These are phyloP conservation scores for Achaetomium macrosporum DNA, from an alignment of 2,329 filamentous ascomycete genomes.

Conservation along the genomic window DNA sequence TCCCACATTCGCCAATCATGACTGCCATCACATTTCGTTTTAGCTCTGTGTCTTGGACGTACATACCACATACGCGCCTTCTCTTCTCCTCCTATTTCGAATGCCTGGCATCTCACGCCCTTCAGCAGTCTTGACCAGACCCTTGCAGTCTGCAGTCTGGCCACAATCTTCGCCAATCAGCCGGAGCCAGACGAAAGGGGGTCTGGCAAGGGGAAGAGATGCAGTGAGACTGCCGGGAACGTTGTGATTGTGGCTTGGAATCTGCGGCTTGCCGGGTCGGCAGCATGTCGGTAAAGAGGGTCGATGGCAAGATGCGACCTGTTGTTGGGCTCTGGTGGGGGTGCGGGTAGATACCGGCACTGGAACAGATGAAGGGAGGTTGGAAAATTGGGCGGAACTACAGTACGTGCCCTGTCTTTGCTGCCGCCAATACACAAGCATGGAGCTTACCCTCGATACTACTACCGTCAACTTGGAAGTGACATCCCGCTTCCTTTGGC, in stretches of 20 bases:
- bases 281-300: not conserved
- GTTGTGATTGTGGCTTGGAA: not conserved
- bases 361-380: not conserved
- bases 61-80: not conserved
- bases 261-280: not conserved
- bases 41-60: not conserved
- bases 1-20: slow-evolving; percentile 7
- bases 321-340: not conserved
- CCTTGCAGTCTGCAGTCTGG: not conserved
- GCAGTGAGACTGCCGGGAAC: not conserved
- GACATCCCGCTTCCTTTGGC: not conserved
- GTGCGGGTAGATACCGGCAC: not conserved
- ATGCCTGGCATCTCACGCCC: not conserved
- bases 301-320: slow-evolving; percentile 5
- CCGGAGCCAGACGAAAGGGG: not conserved
- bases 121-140: not conserved
- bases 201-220: not conserved
- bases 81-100: not conserved
- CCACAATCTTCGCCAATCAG: not conserved
- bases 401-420: no score
- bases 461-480: not conserved
- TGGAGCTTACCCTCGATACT: no score
- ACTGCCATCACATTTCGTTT: slow-evolving; percentile 6
- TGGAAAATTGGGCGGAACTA: not conserved
- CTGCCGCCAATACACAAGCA: no score